Evolutionary conservation across 148 eudicot genomes (phyloP).

Genomic region (Arctostaphylos glauca): DNA sequence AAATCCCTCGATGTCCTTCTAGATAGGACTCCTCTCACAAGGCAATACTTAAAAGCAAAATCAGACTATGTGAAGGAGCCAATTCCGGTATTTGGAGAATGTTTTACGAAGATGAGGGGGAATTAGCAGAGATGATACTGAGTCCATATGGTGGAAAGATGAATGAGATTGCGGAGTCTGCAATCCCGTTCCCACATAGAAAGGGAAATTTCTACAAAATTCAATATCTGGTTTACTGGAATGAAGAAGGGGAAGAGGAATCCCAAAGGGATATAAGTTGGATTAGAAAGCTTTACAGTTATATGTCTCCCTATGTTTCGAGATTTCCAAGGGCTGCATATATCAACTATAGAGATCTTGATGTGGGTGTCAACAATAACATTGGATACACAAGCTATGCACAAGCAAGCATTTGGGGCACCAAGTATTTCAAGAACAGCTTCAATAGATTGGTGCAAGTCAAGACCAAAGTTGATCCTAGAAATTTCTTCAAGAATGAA

Average conservation of each 20-base stretch:
- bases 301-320: conserved; percentile 30
- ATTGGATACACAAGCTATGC: not conserved
- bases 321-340: conserved; percentile 29
- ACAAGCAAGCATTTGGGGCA: conserved; percentile 9
- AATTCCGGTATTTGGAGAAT: not conserved
- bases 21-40: not conserved
- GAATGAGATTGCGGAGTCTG: not conserved
- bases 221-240: not conserved
- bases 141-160: conserved; percentile 5
- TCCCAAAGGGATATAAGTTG: conserved; percentile 14
- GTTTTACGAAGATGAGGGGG: not conserved
- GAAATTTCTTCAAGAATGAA: not conserved
- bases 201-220: not conserved
- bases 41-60: not conserved
- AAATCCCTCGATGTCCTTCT: not conserved
- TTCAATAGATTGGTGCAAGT: not conserved
- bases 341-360: conserved; percentile 12
- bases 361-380: conserved; percentile 22
- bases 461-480: not conserved
- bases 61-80: not conserved
- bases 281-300: not conserved
- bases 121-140: not conserved
- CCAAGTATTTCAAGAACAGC: not conserved
- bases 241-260: conserved; percentile 8
- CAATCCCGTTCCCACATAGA: not conserved